Evolutionary conservation across 106 monocot species (phyloP), one percentile per base, ranked within the genome.

Genomic region (Gastrodia elata): DNA sequence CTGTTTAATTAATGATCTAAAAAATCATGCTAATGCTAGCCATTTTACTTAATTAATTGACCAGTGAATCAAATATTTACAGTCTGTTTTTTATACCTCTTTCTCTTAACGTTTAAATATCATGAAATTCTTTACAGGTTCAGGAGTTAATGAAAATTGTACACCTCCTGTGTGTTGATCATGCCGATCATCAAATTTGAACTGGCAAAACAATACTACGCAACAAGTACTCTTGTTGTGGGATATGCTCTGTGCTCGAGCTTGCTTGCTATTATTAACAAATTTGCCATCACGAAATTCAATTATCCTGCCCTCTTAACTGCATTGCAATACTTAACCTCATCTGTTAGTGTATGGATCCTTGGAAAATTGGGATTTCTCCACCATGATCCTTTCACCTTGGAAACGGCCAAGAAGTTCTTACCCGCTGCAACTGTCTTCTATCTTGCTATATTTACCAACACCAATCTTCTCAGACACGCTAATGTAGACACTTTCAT

Each of bases 401-500:
- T 84, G 28, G 77, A 81, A 27, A 94, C 84, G 8, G 94, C 94
- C 37, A 91, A 85, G 76, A 91, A 87, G 52, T 94, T 94, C 76
- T 78, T 88, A 49, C 94, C 94, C 0, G 94, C 94, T 4, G 94
- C 94, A 9, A 16, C 52, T 26, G 94, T 94, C 44, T 94, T 94
- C 70, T 94, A 87, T 70, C 88, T 94, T 32, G 94, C 94, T 71
- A 94, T 94, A 34, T 94, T 94, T 81, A 94, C 94, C 38, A 94
- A 94, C 79, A 94, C 94, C 30, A 94, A 94, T 64, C 88, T 94
- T 37, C 83, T 94, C 4, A 84, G 87, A 73, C 94, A 94, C 68
- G 94, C 94, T 40, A 94, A 94, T 64, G 94, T 94, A 2, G 94
- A 94, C 76, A 94, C 94, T 1, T 94, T 94, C 65, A 94, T 94